Conservation (phyloP, 305 asterid genomes). For the Fraxinus floribunda region DNA sequence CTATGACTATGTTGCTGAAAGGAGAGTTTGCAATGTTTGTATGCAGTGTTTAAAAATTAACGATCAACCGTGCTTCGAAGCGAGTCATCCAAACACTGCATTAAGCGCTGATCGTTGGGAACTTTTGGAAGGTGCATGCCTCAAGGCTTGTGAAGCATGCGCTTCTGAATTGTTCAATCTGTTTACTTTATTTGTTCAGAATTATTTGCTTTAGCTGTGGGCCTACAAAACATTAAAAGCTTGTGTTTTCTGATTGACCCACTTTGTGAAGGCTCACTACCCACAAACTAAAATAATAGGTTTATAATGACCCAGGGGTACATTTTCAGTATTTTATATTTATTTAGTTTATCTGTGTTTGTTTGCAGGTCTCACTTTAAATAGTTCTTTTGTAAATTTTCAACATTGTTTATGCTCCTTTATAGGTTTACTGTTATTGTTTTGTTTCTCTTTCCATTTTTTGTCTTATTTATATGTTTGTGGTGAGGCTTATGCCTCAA, state of each 20-base stretch:
- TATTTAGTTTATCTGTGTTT: neutral
- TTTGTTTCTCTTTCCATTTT: neutral
- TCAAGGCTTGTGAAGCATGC: neutral
- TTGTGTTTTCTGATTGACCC: neutral
- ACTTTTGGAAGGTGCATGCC: neutral
- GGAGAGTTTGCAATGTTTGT: conserved; percentile 15
- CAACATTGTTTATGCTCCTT: neutral
- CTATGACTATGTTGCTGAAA: conserved; percentile 19
- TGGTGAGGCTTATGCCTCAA: neutral
- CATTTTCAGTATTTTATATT: neutral
- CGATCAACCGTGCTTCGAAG: neutral
- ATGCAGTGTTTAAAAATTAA: neutral
- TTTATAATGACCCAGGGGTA: neutral
- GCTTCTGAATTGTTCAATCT: neutral
- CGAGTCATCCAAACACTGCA: neutral
- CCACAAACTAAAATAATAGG: neutral
- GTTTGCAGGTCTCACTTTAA: neutral
- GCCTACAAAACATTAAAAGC: neutral
- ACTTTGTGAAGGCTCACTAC: neutral
- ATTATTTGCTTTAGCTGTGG: neutral
- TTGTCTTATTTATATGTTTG: neutral
- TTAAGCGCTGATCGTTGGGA: neutral
- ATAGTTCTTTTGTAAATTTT: neutral
- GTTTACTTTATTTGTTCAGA: neutral
- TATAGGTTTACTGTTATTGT: neutral